phyloP scores from a whole-genome alignment of 805 yeast species.

The Candida michaelii region DNA sequence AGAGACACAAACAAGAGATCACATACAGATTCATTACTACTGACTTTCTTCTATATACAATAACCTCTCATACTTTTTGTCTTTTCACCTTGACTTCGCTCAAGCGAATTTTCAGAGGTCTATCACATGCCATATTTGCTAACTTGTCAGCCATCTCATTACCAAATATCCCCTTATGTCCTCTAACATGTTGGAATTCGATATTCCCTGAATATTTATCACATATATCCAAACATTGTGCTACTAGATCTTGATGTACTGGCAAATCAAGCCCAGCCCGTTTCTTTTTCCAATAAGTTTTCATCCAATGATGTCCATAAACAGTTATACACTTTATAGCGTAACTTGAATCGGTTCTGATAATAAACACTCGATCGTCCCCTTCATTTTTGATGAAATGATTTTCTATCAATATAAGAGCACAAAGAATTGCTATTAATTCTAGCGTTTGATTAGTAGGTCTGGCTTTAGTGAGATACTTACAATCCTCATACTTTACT shows the following conservation, averaged over 20 bases:
- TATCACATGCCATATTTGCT: conserved; percentile 62
- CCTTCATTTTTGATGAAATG: neutral
- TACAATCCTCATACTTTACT: neutral
- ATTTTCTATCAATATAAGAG: conserved; percentile 32
- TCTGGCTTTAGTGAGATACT: conserved; percentile 6
- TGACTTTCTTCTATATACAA: too few relatives aligned
- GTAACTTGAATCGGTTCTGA: conserved; percentile 73
- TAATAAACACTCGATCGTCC: conserved; percentile 20
- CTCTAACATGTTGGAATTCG: conserved; percentile 60
- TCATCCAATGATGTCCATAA: conserved; percentile 56
- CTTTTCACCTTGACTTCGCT: too few relatives aligned
- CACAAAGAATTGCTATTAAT: conserved; percentile 61
- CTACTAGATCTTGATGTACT: conserved; percentile 52
- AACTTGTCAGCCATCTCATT: conserved; percentile 75
- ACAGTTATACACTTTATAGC: conserved; percentile 53
- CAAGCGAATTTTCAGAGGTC: too few relatives aligned
- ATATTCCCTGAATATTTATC: conserved; percentile 23
- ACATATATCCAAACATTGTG: conserved; percentile 22
- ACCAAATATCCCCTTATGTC: conserved; percentile 69
- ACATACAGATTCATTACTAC: too few relatives aligned
- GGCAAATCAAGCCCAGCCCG: conserved; percentile 27
- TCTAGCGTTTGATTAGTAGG: conserved; percentile 87
- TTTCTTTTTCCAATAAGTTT: conserved; percentile 31
- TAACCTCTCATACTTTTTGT: too few relatives aligned
- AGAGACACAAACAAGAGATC: too few relatives aligned